Conservation (phyloP, 805 yeast species). For the Brettanomyces custersianus region DNA sequence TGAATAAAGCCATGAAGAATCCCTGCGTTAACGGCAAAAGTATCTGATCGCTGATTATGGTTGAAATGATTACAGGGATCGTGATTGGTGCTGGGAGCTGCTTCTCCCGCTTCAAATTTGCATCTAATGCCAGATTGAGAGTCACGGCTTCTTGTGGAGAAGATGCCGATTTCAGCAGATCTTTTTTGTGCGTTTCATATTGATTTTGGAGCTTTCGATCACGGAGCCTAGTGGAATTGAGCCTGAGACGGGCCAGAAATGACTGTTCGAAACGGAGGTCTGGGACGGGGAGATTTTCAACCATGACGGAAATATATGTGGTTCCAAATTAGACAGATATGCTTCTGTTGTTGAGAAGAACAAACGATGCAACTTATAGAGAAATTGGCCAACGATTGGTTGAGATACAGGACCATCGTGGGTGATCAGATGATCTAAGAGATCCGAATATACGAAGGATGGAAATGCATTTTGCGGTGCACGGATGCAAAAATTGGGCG, state of each 20-base stretch:
- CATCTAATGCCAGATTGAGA: no score
- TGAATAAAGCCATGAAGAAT: slow-evolving; percentile 31
- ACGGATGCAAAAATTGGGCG: no score
- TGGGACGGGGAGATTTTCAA: slow-evolving; percentile 29
- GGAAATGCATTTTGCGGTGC: no score
- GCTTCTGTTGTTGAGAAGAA: no score
- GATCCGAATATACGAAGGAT: no score
- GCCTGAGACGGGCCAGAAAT: slow-evolving; percentile 33
- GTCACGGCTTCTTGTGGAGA: background rate
- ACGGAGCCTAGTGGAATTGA: slow-evolving; percentile 18
- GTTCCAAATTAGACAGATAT: no score
- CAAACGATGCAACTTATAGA: no score
- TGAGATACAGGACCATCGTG: no score
- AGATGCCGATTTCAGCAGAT: slow-evolving; percentile 7
- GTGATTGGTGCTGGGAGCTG: slow-evolving; percentile 36
- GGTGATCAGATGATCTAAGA: no score
- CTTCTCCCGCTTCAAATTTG: no score
- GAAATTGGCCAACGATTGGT: no score
- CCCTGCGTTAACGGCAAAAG: slow-evolving; percentile 53
- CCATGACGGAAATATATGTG: background rate
- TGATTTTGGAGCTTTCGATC: slow-evolving; percentile 5
- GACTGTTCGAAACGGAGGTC: slow-evolving; percentile 63
- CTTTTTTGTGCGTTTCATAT: slow-evolving; percentile 2
- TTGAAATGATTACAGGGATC: slow-evolving; percentile 35
- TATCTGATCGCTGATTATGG: slow-evolving; percentile 44